Conservation (phyloP, 805 yeast species). For the Ogataea saltuana region DNA sequence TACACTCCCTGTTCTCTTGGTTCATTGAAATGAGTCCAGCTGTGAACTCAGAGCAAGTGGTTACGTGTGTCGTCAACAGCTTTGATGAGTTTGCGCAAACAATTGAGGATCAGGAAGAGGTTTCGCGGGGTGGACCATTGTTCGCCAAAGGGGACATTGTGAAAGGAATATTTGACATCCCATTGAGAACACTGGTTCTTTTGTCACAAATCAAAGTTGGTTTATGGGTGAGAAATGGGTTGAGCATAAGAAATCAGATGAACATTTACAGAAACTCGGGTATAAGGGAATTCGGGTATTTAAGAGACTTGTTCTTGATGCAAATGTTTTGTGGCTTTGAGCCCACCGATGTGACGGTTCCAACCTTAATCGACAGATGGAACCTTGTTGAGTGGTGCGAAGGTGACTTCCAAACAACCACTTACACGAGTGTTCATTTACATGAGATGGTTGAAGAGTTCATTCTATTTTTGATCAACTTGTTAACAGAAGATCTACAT, state of each 20-base stretch:
- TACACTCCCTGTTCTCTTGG: constrained; percentile 74
- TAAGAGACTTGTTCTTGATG: constrained; percentile 71
- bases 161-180: constrained; percentile 60
- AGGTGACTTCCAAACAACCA: constrained; percentile 45
- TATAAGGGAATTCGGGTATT: constrained; percentile 78
- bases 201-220: constrained; percentile 86
- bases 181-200: constrained; percentile 73
- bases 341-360: constrained; percentile 56
- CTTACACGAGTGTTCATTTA: constrained; percentile 36
- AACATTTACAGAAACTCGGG: constrained; percentile 77
- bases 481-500: constrained; percentile 67
- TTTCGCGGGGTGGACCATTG: neutral
- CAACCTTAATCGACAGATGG: constrained; percentile 70
- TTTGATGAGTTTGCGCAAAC: constrained; percentile 13
- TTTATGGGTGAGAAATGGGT: constrained; percentile 93
- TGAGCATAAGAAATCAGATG: constrained; percentile 74
- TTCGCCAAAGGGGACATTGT: constrained; percentile 21
- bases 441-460: constrained; percentile 74
- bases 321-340: constrained; percentile 59
- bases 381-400: constrained; percentile 55
- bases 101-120: constrained; percentile 2
- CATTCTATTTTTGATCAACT: constrained; percentile 61
- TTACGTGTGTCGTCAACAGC: constrained; percentile 12
- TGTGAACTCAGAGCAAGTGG: constrained; percentile 14
- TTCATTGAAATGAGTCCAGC: constrained; percentile 54